A percentile compares a stretch with the other conserved stretches of the same genome.
Conservation (phyloP, 495 filamentous ascomycete species). For the Aspergillus incahuasiensis region DNA sequence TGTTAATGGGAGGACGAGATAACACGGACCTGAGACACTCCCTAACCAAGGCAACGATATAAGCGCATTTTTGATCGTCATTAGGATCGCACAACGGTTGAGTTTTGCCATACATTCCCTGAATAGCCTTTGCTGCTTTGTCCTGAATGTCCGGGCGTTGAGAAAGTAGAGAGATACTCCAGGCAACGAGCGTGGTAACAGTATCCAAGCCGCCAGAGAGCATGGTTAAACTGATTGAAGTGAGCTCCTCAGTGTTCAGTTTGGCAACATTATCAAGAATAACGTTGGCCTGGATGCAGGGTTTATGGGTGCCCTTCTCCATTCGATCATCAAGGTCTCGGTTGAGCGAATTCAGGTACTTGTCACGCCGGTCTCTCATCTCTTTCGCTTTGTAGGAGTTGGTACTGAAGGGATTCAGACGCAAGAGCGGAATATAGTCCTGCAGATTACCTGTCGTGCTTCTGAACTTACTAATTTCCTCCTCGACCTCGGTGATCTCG, state of each 20-base stretch:
- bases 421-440: constrained; percentile 59
- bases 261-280: constrained; percentile 58
- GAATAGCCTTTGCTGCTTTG: constrained; percentile 52
- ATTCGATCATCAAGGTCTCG: constrained; percentile 52
- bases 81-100: constrained; percentile 52
- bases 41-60: constrained; percentile 53
- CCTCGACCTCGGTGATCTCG: constrained; percentile 61
- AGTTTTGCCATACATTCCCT: constrained; percentile 46
- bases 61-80: constrained; percentile 59
- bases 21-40: constrained; percentile 49
- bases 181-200: constrained; percentile 57
- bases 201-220: constrained; percentile 60
- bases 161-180: constrained; percentile 56
- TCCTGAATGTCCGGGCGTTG: constrained; percentile 56
- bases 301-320: constrained; percentile 53
- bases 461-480: constrained; percentile 53
- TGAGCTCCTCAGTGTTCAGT: constrained; percentile 55
- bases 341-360: constrained; percentile 52
- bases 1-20: not conserved
- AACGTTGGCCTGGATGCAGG: constrained; percentile 62
- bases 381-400: constrained; percentile 49
- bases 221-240: constrained; percentile 59
- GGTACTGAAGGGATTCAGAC: constrained; percentile 52
- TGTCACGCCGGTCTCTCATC: constrained; percentile 55
- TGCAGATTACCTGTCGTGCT: constrained; percentile 60